Evolutionary conservation across 2,329 filamentous ascomycete genomes (phyloP).

Genomic region (Penicillium sp.): DNA sequence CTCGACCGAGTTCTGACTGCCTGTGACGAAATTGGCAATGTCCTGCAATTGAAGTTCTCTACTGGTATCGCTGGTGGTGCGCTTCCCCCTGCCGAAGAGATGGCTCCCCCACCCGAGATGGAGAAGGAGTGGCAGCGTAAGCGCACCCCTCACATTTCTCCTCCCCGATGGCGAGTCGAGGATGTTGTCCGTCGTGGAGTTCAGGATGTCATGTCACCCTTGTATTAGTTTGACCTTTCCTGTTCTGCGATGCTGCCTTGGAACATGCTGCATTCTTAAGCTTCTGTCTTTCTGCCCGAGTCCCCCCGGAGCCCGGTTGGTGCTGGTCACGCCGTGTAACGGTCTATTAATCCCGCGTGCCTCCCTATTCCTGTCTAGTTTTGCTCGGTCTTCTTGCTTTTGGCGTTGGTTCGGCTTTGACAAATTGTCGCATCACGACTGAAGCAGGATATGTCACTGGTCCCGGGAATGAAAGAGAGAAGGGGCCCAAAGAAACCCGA

Average conservation of each 20-base stretch:
- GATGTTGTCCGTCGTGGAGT: slow-evolving; percentile 73
- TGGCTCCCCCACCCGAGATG: slow-evolving; percentile 63
- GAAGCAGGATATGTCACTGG: slow-evolving; percentile 9
- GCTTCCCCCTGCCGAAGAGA: slow-evolving; percentile 70
- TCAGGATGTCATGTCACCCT: slow-evolving; percentile 70
- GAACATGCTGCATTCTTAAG: slow-evolving; percentile 12
- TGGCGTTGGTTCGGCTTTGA: slow-evolving; percentile 18
- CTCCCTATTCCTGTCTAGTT: slow-evolving; percentile 3
- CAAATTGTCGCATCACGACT: background rate
- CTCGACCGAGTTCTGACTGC: slow-evolving; percentile 85
- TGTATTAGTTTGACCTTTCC: slow-evolving; percentile 55
- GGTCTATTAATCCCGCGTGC: slow-evolving; percentile 13
- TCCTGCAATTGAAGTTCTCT: slow-evolving; percentile 95
- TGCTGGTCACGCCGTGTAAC: slow-evolving; percentile 38
- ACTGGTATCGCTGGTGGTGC: slow-evolving; percentile 89
- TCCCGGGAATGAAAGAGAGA: slow-evolving; percentile 6
- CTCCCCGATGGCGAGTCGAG: slow-evolving; percentile 77
- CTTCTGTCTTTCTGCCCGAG: slow-evolving; percentile 11
- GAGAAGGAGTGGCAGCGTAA: slow-evolving; percentile 65
- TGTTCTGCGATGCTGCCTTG: slow-evolving; percentile 17
- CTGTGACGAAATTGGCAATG: slow-evolving; percentile 88
- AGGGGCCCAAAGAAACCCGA: slow-evolving; percentile 2
- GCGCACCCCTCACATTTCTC: slow-evolving; percentile 54
- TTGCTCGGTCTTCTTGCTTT: slow-evolving; percentile 2
- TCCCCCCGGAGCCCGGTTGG: slow-evolving; percentile 27